A percentile compares a stretch with the other conserved stretches of the same genome.
These are phyloP conservation scores for Exserohilum rostratum DNA, from an alignment of 2,329 filamentous ascomycete species.

Conservation along the genomic window DNA sequence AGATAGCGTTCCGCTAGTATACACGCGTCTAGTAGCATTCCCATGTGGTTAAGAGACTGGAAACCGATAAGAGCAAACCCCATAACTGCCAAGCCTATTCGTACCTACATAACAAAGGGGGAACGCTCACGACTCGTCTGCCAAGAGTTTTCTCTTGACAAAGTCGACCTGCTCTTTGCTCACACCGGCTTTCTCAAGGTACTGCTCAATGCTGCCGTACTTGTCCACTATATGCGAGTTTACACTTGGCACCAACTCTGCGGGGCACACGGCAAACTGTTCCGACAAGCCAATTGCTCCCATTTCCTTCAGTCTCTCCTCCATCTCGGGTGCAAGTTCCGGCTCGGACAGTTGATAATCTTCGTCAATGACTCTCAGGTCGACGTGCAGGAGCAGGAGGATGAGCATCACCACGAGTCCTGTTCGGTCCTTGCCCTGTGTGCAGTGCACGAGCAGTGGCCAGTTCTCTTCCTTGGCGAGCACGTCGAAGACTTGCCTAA, in stretches of 20 bases:
- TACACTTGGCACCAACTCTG: constrained; percentile 67
- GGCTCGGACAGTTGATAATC: constrained; percentile 74
- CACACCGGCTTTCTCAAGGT: constrained; percentile 68
- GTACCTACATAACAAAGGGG: background rate
- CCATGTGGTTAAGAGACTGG: background rate
- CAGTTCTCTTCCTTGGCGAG: constrained; percentile 58
- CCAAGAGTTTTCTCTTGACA: constrained; percentile 43
- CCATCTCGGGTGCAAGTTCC: constrained; percentile 66
- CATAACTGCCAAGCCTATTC: constrained; percentile 6
- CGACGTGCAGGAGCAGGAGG: constrained; percentile 67
- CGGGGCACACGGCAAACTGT: constrained; percentile 69
- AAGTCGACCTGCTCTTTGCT: constrained; percentile 41
- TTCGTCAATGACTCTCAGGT: constrained; percentile 64
- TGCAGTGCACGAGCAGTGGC: constrained; percentile 79
- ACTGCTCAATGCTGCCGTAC: constrained; percentile 71
- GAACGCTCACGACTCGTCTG: constrained; percentile 17
- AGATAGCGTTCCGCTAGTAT: background rate
- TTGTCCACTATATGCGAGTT: constrained; percentile 62
- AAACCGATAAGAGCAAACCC: constrained; percentile 1
- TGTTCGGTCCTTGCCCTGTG: constrained; percentile 86
- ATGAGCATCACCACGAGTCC: constrained; percentile 73
- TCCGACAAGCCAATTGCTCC: constrained; percentile 71
- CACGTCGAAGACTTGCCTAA: constrained; percentile 60
- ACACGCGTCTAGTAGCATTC: background rate
- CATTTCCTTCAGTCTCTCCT: constrained; percentile 71